Evolutionary conservation across 805 yeast genomes (phyloP).

Genomic region (Wickerhamomyces hampshirensis): DNA sequence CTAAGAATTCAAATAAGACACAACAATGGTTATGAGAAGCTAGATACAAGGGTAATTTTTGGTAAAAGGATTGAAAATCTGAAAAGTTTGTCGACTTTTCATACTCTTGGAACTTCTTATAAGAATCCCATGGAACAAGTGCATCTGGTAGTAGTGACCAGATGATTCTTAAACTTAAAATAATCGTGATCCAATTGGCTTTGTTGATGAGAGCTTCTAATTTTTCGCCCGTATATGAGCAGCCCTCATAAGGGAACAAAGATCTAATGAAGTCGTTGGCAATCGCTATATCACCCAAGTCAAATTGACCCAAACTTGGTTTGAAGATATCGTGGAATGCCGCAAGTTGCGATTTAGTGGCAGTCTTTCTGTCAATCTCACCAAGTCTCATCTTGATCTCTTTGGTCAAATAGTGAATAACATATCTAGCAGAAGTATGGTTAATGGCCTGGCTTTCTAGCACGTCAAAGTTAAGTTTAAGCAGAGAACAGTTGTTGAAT

Average conservation of each 20-base stretch:
- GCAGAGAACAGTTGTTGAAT: constrained; percentile 25
- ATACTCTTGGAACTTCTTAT: constrained; percentile 22
- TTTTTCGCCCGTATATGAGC: constrained; percentile 29
- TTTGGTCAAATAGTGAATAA: constrained; percentile 29
- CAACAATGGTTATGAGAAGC: constrained; percentile 33
- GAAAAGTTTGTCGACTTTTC: constrained; percentile 21
- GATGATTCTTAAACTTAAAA: constrained; percentile 27
- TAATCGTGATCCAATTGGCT: constrained; percentile 24
- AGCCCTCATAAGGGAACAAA: constrained; percentile 34
- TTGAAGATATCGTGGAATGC: constrained; percentile 27
- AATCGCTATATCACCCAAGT: constrained; percentile 25
- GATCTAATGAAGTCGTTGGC: constrained; percentile 25
- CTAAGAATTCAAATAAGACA: constrained; percentile 33
- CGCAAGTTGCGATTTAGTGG: constrained; percentile 20
- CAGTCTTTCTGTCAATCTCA: constrained; percentile 12
- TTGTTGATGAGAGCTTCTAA: constrained; percentile 22
- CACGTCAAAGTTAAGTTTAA: constrained; percentile 22
- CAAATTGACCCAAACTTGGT: constrained; percentile 31
- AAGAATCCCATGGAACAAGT: constrained; percentile 32
- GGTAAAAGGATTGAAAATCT: constrained; percentile 29
- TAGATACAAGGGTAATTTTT: constrained; percentile 28
- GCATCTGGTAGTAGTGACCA: constrained; percentile 33
- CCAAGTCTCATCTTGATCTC: constrained; percentile 25
- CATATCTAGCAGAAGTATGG: constrained; percentile 30
- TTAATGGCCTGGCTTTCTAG: constrained; percentile 21